Evolutionary conservation across 2,329 filamentous ascomycete species (phyloP), one percentile per base, ranked within the genome.

Genomic region (Colletotrichum kahawae): DNA sequence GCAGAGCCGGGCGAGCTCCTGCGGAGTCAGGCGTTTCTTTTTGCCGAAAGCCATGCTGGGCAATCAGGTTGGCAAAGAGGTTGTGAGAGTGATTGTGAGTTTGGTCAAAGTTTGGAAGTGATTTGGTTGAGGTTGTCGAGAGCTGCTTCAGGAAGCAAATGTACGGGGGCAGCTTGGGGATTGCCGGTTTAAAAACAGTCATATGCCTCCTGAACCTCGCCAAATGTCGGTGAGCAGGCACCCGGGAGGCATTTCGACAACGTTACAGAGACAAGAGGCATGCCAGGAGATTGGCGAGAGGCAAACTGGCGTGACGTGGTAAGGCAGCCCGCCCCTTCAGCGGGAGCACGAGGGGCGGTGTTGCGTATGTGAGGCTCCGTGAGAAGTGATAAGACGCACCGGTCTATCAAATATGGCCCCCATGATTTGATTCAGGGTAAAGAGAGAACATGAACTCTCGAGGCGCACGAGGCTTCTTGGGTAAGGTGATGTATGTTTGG

Each of bases 1-100:
- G 57, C 76, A 77, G 21, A 76, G 75, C 29, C 43, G 31, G 13
- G 65, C 67, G 24, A 75, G 56, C 64, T 77, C 75, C 13, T 69
- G 72, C 2, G 64, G 38, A 29, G 34, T 75, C 14, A 75, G 38
- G 16, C 67, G 60, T 34, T 34, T 75, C 33, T 64, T 68, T 4
- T 57, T 77, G 27, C 36, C 36, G 57, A 51, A 60, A 9, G 67
- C 67, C 71, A 74, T 77, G 54, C 10, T 57, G 63, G 57, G 27
- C 18, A 34, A 34, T 36, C 29, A 62, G 43, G 4, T 21, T 34
- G 57, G 29, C 57, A 36, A 62, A 36, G n/a, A n/a, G 27, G 18
- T 48, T 48, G 38, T 16, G 38, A 56, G 13, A 13, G 16, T 13
- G 12, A 21, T 34, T 16, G 33, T 7, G 31, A 62, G 31, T 34